These are phyloP conservation scores for Cryphonectria carpinicola DNA, from an alignment of 2,329 filamentous ascomycete genomes.

Conservation along the genomic window DNA sequence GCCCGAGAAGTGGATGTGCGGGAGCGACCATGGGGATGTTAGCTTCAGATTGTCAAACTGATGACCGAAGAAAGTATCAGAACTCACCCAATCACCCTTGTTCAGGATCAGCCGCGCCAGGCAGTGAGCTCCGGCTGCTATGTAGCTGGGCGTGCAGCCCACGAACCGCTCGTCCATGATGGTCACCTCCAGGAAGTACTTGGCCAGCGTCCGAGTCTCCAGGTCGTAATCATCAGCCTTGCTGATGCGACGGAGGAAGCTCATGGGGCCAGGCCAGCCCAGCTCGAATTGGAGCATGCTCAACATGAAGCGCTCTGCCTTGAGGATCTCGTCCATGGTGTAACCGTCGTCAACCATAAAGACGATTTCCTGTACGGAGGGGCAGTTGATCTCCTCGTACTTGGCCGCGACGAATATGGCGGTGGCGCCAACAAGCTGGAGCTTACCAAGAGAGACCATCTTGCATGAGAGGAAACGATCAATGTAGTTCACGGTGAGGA, in stretches of 20 bases:
- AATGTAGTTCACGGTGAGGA: constrained; percentile 94
- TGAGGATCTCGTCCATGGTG: constrained; percentile 86
- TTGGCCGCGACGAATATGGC: constrained; percentile 96
- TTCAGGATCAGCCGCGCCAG: constrained; percentile 84
- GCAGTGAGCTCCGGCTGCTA: constrained; percentile 91
- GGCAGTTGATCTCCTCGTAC: constrained; percentile 98
- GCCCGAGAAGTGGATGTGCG: constrained; percentile 89
- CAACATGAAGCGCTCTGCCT: constrained; percentile 97
- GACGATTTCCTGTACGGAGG: constrained; percentile 91
- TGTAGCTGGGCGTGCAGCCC: constrained; percentile 84
- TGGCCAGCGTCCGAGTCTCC: constrained; percentile 91
- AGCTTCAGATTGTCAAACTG: constrained; percentile 12
- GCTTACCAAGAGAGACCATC: constrained; percentile 90
- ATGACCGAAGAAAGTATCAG: constrained; percentile 12
- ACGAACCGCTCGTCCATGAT: constrained; percentile 99
- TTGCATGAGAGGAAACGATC: constrained; percentile 95
- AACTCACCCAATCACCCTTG: constrained; percentile 90
- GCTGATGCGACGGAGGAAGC: constrained; percentile 93
- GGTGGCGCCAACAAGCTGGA: constrained; percentile 94
- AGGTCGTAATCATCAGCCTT: constrained; percentile 98
- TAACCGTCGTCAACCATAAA: constrained; percentile 98
- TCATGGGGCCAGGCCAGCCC: constrained; percentile 99
- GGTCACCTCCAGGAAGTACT: constrained; percentile 96
- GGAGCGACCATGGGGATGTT: constrained; percentile 62
- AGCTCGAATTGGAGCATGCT: constrained; percentile 95